Evolutionary conservation across 768 basidiomycete species (phyloP).

Genomic region (Boletus edulis): DNA sequence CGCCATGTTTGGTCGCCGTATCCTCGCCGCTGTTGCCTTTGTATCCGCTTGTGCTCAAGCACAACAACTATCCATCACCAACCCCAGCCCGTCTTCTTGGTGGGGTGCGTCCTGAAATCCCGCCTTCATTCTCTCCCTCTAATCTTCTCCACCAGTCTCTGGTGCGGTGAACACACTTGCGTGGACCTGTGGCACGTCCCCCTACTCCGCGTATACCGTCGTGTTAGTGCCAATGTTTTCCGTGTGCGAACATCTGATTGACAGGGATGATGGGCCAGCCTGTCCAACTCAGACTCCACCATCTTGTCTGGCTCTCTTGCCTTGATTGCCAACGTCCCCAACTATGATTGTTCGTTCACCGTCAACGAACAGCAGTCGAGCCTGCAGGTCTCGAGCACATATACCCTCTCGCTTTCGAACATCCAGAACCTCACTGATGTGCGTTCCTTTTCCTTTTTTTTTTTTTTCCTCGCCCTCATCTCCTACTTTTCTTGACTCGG

Average conservation of each 20-base stretch:
- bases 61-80: constrained; percentile 42
- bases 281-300: constrained; percentile 42
- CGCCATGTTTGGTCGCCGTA: constrained; percentile 34
- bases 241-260: constrained; percentile 6
- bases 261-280: constrained; percentile 27
- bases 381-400: constrained; percentile 44
- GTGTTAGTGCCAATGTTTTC: constrained; percentile 26
- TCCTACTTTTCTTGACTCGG: too few relatives aligned
- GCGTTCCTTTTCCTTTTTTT: constrained; percentile 22
- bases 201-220: constrained; percentile 45
- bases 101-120: constrained; percentile 51
- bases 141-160: constrained; percentile 41
- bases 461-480: background rate
- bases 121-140: background rate
- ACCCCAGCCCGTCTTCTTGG: constrained; percentile 48
- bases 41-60: constrained; percentile 35
- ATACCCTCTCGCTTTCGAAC: constrained; percentile 50
- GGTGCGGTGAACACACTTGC: constrained; percentile 52
- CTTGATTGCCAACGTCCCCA: constrained; percentile 49
- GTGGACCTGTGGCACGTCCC: constrained; percentile 53
- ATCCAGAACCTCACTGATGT: constrained; percentile 52
- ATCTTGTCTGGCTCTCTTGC: constrained; percentile 38
- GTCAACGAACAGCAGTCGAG: constrained; percentile 46
- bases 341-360: constrained; percentile 57
- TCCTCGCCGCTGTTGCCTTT: constrained; percentile 39